phyloP scores from a whole-genome alignment of 2,329 filamentous ascomycete species.

The Aspergillus glaucus region DNA sequence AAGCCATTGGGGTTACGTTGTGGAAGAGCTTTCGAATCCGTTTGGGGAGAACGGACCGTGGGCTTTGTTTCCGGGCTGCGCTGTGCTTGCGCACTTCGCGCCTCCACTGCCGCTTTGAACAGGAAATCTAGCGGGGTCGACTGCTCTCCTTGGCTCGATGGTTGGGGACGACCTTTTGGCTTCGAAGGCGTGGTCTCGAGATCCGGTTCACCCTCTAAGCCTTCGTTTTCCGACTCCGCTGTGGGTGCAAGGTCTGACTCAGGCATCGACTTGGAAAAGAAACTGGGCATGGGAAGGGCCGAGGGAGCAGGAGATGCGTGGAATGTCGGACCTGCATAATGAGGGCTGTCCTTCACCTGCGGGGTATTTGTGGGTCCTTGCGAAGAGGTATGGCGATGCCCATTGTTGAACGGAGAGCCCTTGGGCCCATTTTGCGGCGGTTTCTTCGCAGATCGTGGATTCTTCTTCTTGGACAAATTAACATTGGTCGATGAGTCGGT shows the following conservation, averaged over 20 bases:
- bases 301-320: slow-evolving; percentile 91
- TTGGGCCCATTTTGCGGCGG: slow-evolving; percentile 22
- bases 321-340: slow-evolving; percentile 88
- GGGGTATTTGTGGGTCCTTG: slow-evolving; percentile 38
- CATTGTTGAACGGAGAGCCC: slow-evolving; percentile 18
- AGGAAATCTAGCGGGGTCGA: slow-evolving; percentile 83
- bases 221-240: slow-evolving; percentile 35
- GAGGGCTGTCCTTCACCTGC: slow-evolving; percentile 32
- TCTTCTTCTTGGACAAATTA: slow-evolving; percentile 31
- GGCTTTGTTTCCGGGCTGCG: slow-evolving; percentile 37
- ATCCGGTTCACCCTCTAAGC: slow-evolving; percentile 28
- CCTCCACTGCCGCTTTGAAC: slow-evolving; percentile 75
- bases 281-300: slow-evolving; percentile 82
- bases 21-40: slow-evolving; percentile 32
- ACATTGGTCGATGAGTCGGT: slow-evolving; percentile 25
- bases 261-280: slow-evolving; percentile 69
- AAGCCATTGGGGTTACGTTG: slow-evolving; percentile 42
- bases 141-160: slow-evolving; percentile 35
- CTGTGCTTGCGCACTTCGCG: slow-evolving; percentile 49
- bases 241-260: slow-evolving; percentile 46
- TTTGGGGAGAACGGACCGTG: slow-evolving; percentile 47
- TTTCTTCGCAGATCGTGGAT: slow-evolving; percentile 31
- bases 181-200: slow-evolving; percentile 41
- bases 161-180: slow-evolving; percentile 32
- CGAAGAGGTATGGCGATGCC: slow-evolving; percentile 29